Percentiles rank a stretch among this genome's conserved stretches.
Conservation (phyloP, 805 yeast genomes). For the Candida maesae region DNA sequence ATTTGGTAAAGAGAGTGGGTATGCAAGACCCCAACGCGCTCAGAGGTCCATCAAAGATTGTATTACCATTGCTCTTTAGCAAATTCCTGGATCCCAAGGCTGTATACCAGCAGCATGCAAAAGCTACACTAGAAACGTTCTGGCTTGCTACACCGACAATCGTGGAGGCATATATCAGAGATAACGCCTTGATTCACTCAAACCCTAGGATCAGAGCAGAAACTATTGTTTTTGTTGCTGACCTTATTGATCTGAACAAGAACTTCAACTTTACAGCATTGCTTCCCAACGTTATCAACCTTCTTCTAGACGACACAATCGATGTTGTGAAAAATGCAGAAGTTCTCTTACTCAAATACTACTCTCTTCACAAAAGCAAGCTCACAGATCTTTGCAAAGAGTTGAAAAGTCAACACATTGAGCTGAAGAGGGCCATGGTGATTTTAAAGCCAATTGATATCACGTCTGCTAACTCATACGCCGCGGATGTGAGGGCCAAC, state of each 20-base stretch:
- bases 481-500: slow-evolving; percentile 13
- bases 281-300: slow-evolving; percentile 25
- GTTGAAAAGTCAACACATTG: slow-evolving; percentile 23
- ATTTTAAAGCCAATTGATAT: slow-evolving; percentile 22
- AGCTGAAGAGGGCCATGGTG: slow-evolving; percentile 14
- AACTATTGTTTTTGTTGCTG: slow-evolving; percentile 41
- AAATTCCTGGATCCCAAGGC: slow-evolving; percentile 41
- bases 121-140: slow-evolving; percentile 47
- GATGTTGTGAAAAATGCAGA: slow-evolving; percentile 27
- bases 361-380: slow-evolving; percentile 19
- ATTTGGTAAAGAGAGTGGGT: slow-evolving; percentile 52
- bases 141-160: slow-evolving; percentile 49
- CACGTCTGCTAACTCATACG: slow-evolving; percentile 18
- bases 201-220: slow-evolving; percentile 39
- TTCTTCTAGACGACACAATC: slow-evolving; percentile 23
- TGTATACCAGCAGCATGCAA: slow-evolving; percentile 40
- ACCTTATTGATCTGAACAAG: slow-evolving; percentile 35
- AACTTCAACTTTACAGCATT: slow-evolving; percentile 31
- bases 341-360: slow-evolving; percentile 24
- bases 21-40: slow-evolving; percentile 50
- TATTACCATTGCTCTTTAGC: slow-evolving; percentile 49
- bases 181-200: slow-evolving; percentile 39
- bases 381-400: slow-evolving; percentile 18
- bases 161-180: slow-evolving; percentile 43
- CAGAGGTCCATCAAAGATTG: slow-evolving; percentile 38